A percentile compares a stretch with the other conserved stretches of the same genome.
Evolutionary conservation across 495 filamentous ascomycete genomes (phyloP).

Genomic region (Talaromyces trachyspermus): DNA sequence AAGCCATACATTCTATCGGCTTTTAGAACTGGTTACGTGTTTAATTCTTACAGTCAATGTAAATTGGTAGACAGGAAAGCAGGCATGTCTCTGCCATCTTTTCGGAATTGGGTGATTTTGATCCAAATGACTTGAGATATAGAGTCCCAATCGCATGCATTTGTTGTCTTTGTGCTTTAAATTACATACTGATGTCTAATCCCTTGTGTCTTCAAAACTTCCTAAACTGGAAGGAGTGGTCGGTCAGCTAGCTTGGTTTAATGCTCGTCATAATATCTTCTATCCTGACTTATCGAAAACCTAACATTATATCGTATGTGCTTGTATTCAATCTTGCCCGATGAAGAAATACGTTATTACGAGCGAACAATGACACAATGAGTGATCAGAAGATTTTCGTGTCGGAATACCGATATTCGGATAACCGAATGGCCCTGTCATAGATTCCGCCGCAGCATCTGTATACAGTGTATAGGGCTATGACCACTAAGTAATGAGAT

Average conservation of each 20-base stretch:
- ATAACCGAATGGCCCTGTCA: not conserved
- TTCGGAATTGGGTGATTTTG: not conserved
- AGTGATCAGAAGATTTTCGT: not conserved
- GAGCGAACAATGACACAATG: not conserved
- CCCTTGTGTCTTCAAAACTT: not conserved
- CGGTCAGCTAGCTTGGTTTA: conserved; percentile 2
- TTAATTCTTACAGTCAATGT: not conserved
- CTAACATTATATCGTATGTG: not conserved
- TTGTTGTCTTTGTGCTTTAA: conserved; percentile 1
- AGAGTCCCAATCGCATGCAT: not conserved
- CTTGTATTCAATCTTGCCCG: conserved; percentile 1
- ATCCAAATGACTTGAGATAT: not conserved
- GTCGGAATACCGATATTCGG: conserved; percentile 1
- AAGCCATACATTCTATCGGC: not conserved
- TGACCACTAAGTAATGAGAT: not conserved
- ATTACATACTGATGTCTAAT: conserved; percentile 1
- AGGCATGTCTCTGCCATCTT: not conserved
- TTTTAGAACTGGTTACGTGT: not conserved
- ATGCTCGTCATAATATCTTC: not conserved
- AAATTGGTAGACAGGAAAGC: not conserved
- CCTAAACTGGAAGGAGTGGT: not conserved
- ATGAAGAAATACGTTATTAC: conserved; percentile 1
- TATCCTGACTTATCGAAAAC: not conserved
- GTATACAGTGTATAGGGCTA: no score
- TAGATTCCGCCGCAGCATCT: not conserved